These are phyloP conservation scores for Lunasporangiospora selenospora DNA, from an alignment of 192 early-diverging fungal species.

Conservation along the genomic window DNA sequence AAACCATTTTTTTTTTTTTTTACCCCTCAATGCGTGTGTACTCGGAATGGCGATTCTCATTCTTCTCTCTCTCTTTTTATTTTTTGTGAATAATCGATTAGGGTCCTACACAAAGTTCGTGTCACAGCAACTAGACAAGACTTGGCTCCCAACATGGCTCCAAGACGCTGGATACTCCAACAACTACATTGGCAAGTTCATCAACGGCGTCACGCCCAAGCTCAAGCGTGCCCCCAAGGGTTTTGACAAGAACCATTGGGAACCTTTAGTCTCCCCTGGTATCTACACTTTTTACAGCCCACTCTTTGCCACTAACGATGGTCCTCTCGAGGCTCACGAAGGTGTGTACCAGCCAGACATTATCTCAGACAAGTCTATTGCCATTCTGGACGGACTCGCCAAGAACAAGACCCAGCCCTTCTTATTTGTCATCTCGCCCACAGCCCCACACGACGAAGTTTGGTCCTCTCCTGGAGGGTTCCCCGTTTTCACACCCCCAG, in stretches of 20 bases:
- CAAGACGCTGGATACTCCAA: slow-evolving; percentile 62
- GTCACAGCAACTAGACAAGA: slow-evolving; percentile 27
- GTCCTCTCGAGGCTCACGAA: slow-evolving; percentile 51
- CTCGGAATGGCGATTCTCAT: not conserved
- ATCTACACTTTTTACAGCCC: slow-evolving; percentile 63
- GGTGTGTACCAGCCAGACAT: slow-evolving; percentile 64
- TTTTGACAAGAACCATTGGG: slow-evolving; percentile 45
- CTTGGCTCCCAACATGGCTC: slow-evolving; percentile 43
- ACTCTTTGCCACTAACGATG: slow-evolving; percentile 64
- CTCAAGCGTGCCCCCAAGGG: slow-evolving; percentile 50
- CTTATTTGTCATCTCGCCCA: slow-evolving; percentile 61
- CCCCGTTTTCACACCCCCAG: slow-evolving; percentile 52
- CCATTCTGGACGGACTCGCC: slow-evolving; percentile 49
- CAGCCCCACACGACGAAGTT: slow-evolving; percentile 67
- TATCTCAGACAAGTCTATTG: slow-evolving; percentile 56
- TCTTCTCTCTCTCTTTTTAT: not conserved
- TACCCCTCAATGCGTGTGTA: not conserved
- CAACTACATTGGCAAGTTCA: slow-evolving; percentile 74
- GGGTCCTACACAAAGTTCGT: slow-evolving; percentile 48
- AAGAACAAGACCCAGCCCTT: slow-evolving; percentile 51
- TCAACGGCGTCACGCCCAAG: slow-evolving; percentile 56
- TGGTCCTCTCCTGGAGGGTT: slow-evolving; percentile 17
- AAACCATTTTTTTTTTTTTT: slow-evolving; percentile 12
- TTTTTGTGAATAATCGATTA: not conserved
- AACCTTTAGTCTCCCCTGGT: slow-evolving; percentile 59